phyloP scores from a whole-genome alignment of 192 early-diverging fungal species.

The Funneliformis mosseae region DNA sequence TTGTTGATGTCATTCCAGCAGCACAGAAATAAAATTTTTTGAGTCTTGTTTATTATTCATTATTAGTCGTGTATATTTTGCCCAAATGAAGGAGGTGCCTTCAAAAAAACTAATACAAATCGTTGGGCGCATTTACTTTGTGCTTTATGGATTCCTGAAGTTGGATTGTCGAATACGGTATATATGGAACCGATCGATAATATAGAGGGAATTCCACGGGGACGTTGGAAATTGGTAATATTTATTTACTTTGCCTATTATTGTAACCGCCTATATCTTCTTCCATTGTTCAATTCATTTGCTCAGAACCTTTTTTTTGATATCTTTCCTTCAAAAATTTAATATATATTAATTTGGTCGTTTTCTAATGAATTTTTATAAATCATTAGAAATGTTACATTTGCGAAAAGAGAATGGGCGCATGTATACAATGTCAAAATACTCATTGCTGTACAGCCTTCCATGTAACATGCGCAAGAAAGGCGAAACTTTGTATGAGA shows the following conservation, averaged over 20 bases:
- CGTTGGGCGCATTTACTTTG: slow-evolving; percentile 97
- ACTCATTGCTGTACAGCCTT: slow-evolving; percentile 89
- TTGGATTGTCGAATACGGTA: slow-evolving; percentile 79
- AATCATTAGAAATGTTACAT: slow-evolving; percentile 70
- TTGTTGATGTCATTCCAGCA: background rate
- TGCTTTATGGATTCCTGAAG: slow-evolving; percentile 97
- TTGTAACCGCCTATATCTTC: no score
- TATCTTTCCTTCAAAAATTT: no score
- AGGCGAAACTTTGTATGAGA: slow-evolving; percentile 85
- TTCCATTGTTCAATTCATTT: no score
- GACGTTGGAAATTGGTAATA: slow-evolving; percentile 80
- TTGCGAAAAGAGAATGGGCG: slow-evolving; percentile 80
- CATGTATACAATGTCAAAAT: slow-evolving; percentile 94
- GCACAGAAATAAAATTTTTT: background rate
- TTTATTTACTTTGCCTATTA: slow-evolving; percentile 22
- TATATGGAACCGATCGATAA: slow-evolving; percentile 99
- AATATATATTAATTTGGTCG: no score
- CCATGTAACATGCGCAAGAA: slow-evolving; percentile 91
- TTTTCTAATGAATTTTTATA: background rate
- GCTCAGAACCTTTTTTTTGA: no score
- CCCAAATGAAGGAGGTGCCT: slow-evolving; percentile 90
- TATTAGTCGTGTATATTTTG: slow-evolving; percentile 85
- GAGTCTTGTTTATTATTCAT: background rate
- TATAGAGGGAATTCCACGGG: slow-evolving; percentile 85
- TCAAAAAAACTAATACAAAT: slow-evolving; percentile 92